Conservation (phyloP, 352 stramenopile species). For the Pythium chondricola region DNA sequence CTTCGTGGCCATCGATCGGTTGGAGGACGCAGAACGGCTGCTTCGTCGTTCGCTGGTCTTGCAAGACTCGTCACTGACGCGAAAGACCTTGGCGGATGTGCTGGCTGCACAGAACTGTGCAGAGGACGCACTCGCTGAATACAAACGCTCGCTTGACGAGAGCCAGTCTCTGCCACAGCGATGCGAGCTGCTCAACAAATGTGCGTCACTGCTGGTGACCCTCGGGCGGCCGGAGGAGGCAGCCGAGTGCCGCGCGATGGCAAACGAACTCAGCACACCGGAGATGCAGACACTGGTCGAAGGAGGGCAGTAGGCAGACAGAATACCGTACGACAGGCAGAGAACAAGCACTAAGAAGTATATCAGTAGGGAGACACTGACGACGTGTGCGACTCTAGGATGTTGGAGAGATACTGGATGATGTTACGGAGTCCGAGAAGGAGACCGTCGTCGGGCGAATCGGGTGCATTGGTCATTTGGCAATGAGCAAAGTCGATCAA, state of each 20-base stretch:
- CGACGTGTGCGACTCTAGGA: constrained; percentile 15
- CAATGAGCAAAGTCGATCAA: constrained; percentile 80
- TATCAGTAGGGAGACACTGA: neutral
- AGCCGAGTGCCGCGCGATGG: constrained; percentile 56
- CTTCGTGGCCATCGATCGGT: constrained; percentile 69
- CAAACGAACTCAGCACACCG: too few relatives aligned
- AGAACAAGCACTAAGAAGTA: neutral
- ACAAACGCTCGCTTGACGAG: constrained; percentile 49
- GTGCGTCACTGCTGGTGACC: constrained; percentile 56
- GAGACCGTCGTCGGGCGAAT: constrained; percentile 52
- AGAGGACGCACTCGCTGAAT: constrained; percentile 62
- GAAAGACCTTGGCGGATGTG: constrained; percentile 75
- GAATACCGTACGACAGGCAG: too few relatives aligned
- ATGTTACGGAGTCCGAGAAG: constrained; percentile 65
- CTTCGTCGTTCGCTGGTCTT: constrained; percentile 55
- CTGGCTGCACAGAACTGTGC: constrained; percentile 75
- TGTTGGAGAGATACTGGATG: constrained; percentile 33
- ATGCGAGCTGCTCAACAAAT: constrained; percentile 47
- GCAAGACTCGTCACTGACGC: constrained; percentile 67
- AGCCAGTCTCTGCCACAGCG: constrained; percentile 34
- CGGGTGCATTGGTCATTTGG: constrained; percentile 50
- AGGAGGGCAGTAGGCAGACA: too few relatives aligned
- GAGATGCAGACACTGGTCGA: neutral
- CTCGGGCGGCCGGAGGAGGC: constrained; percentile 66
- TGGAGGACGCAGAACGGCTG: constrained; percentile 66